These are phyloP conservation scores for Candida ponderosae DNA, from an alignment of 805 yeast species.

Conservation along the genomic window DNA sequence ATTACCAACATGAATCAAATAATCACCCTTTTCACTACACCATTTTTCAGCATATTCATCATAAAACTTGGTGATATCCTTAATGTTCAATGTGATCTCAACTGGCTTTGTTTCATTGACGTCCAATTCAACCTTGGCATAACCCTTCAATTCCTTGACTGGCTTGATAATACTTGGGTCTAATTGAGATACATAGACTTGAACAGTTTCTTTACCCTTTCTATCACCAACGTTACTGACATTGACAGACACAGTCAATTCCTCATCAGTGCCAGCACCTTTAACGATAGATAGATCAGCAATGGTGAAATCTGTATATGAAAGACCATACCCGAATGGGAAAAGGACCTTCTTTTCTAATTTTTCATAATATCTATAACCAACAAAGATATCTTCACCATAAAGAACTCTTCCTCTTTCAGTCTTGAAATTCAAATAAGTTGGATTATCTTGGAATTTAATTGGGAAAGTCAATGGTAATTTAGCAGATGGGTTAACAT, in stretches of 20 bases:
- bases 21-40: slow-evolving; percentile 44
- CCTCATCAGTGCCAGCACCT: slow-evolving; percentile 18
- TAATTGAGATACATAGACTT: slow-evolving; percentile 38
- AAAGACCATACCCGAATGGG: slow-evolving; percentile 59
- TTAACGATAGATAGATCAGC: slow-evolving; percentile 20
- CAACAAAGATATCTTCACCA: slow-evolving; percentile 62
- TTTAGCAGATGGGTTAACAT: slow-evolving; percentile 53
- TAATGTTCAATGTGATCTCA: slow-evolving; percentile 29
- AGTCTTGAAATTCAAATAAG: slow-evolving; percentile 42
- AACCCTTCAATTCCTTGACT: slow-evolving; percentile 52
- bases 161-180: slow-evolving; percentile 37
- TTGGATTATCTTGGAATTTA: slow-evolving; percentile 45
- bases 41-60: slow-evolving; percentile 41
- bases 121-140: slow-evolving; percentile 37
- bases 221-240: slow-evolving; percentile 40
- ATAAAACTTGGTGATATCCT: slow-evolving; percentile 46
- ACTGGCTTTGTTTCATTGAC: slow-evolving; percentile 37
- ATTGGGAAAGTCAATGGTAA: slow-evolving; percentile 49
- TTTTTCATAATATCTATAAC: slow-evolving; percentile 55
- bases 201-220: slow-evolving; percentile 49
- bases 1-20: slow-evolving; percentile 39
- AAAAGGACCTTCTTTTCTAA: slow-evolving; percentile 37
- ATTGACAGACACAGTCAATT: slow-evolving; percentile 24
- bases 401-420: slow-evolving; percentile 47
- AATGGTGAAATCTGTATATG: slow-evolving; percentile 45